phyloP scores from a whole-genome alignment of 2,329 filamentous ascomycete genomes.

The Ophiostoma tasmaniense region DNA sequence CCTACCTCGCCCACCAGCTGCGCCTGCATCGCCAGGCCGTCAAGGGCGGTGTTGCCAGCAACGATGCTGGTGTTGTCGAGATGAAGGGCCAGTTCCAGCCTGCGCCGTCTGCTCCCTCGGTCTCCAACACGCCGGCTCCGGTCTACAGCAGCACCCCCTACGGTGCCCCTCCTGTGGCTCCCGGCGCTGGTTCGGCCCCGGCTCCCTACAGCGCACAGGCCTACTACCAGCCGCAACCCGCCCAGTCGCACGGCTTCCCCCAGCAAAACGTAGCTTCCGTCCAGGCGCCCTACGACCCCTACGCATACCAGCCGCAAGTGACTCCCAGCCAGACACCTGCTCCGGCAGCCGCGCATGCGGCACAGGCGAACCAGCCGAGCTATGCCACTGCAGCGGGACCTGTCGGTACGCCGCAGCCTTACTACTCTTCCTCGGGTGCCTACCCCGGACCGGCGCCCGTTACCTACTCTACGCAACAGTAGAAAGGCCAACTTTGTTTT shows the following conservation, averaged over 20 bases:
- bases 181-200: neutral
- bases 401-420: neutral
- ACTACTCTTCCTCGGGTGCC: neutral
- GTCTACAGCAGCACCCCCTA: neutral
- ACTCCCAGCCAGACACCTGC: slow-evolving; percentile 3
- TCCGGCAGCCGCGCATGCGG: neutral
- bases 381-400: neutral
- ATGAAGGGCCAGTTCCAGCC: slow-evolving; percentile 23
- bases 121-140: neutral
- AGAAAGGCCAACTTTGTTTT: neutral
- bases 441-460: neutral
- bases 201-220: neutral
- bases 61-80: slow-evolving; percentile 25
- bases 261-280: neutral
- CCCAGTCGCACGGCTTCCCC: neutral
- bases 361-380: neutral
- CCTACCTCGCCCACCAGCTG: slow-evolving; percentile 31
- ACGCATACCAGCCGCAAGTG: slow-evolving; percentile 6
- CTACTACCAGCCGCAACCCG: slow-evolving; percentile 1
- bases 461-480: neutral
- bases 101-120: neutral
- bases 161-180: too few species aligned
- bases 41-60: slow-evolving; percentile 16
- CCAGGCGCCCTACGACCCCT: neutral
- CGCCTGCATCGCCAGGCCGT: slow-evolving; percentile 24